Evolutionary conservation across 495 filamentous ascomycete species (phyloP), one percentile per base, ranked within the genome.

Genomic region (Annulohypoxylon nitens): DNA sequence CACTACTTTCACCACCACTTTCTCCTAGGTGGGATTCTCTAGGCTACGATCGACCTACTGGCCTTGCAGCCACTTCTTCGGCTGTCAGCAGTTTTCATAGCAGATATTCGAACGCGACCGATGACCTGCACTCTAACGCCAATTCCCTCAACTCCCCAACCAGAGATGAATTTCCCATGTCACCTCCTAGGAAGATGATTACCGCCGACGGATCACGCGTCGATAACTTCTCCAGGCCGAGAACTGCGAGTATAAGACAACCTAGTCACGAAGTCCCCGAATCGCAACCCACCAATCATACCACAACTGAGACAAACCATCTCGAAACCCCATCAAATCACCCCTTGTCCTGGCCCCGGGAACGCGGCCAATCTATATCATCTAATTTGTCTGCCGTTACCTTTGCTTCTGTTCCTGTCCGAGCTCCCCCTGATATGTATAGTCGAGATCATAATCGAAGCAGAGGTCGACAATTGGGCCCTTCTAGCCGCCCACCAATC

Each of bases 191-290:
- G 33, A 75, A 67, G 53, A 60, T 75, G 47, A 80, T 71, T 30
- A 66, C 78, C 14, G 47, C 67, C 41, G 76, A 80, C 50, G 72
- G 75, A 20, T 70, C 70, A 37, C 55, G 61, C 61, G 79, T 84
- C 59, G 86, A 87, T 68, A 88, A 87, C 70, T 87, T 88, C 70
- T 86, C 86, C 2, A 81, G 87, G 43, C 85, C 84, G 47, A 75
- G 86, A 41, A 84, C 85, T 57, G 72, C 83, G 7, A 87, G 85
- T 61, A 74, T 87, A 14, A 78, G 79, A 51, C 83, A 81, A 37
- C 76, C 80, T 16, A 76, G 79, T 30, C 76, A 78, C 23, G 83
- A 85, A 53, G 62, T 75, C 51, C 74, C 81, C 41, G 58, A 75
- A 16, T 67, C 78, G 8, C 81, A 79, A 18, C 77, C 77, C 26